Conservation (phyloP, 352 stramenopile species). For the Phytophthora boehmeriae region DNA sequence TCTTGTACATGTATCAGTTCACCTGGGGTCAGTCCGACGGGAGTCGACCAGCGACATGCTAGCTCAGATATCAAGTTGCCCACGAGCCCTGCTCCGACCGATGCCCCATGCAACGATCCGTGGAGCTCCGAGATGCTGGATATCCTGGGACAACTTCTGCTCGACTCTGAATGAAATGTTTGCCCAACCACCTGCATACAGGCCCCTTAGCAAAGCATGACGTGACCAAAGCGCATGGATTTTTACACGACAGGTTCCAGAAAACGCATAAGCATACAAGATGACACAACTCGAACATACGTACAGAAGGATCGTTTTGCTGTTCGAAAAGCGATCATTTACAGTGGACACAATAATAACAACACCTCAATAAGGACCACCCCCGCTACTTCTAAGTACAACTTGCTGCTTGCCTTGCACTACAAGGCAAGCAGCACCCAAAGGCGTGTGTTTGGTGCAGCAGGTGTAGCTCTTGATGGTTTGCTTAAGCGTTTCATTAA, state of each 20-base stretch:
- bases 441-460: background rate
- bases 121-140: slow-evolving; percentile 43
- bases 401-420: no score
- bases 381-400: background rate
- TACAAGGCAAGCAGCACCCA: no score
- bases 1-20: slow-evolving; percentile 4
- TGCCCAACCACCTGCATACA: background rate
- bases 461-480: slow-evolving; percentile 10
- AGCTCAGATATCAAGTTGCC: slow-evolving; percentile 2
- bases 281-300: slow-evolving; percentile 6
- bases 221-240: no score
- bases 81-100: slow-evolving; percentile 23
- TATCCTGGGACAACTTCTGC: slow-evolving; percentile 39
- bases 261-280: no score
- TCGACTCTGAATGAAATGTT: slow-evolving; percentile 14
- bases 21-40: slow-evolving; percentile 14
- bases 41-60: slow-evolving; percentile 17
- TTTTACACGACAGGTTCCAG: no score
- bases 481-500: slow-evolving; percentile 32
- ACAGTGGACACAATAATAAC: no score
- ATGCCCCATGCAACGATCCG: slow-evolving; percentile 29
- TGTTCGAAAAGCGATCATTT: slow-evolving; percentile 36
- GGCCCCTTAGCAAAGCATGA: no score
- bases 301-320: slow-evolving; percentile 17
- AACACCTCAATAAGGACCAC: no score